Evolutionary conservation across 2,329 filamentous ascomycete species (phyloP).

Genomic region (Nectriaceae sp.): DNA sequence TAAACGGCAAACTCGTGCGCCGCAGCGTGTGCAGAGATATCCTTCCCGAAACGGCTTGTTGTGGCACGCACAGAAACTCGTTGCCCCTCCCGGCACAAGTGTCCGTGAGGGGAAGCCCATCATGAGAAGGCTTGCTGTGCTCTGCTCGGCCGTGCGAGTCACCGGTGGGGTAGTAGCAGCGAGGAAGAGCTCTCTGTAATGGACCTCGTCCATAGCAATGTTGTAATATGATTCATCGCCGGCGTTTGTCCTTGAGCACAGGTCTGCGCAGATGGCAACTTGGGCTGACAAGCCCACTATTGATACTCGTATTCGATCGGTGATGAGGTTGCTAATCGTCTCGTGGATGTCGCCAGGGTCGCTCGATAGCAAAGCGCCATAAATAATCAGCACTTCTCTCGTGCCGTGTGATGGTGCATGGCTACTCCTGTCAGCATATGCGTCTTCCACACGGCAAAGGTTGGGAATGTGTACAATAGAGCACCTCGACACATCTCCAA

Average conservation of each 20-base stretch:
- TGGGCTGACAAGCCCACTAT: slow-evolving; percentile 91
- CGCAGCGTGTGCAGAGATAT: slow-evolving; percentile 88
- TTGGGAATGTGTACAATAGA: slow-evolving; percentile 64
- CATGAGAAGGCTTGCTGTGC: slow-evolving; percentile 74
- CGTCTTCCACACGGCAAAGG: not conserved
- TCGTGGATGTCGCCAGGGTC: slow-evolving; percentile 96
- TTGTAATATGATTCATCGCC: slow-evolving; percentile 77
- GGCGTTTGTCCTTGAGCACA: slow-evolving; percentile 84
- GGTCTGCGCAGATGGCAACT: slow-evolving; percentile 87
- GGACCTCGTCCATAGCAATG: slow-evolving; percentile 73
- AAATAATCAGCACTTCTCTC: slow-evolving; percentile 87
- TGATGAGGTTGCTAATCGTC: slow-evolving; percentile 77
- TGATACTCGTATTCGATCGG: slow-evolving; percentile 82
- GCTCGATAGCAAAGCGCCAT: slow-evolving; percentile 84
- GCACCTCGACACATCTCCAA: slow-evolving; percentile 92
- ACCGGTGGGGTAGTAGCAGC: slow-evolving; percentile 87
- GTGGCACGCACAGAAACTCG: slow-evolving; percentile 88
- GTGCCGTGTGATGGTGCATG: slow-evolving; percentile 94
- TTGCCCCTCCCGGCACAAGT: slow-evolving; percentile 64
- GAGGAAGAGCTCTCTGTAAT: slow-evolving; percentile 88
- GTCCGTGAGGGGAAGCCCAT: slow-evolving; percentile 96
- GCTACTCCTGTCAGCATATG: slow-evolving; percentile 41
- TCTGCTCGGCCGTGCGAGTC: slow-evolving; percentile 64
- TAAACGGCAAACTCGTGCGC: slow-evolving; percentile 83
- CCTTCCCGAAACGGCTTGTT: slow-evolving; percentile 79